Evolutionary conservation across 2,329 filamentous ascomycete species (phyloP), one percentile per base, ranked within the genome.

Genomic region (Phialocephala subalpina): DNA sequence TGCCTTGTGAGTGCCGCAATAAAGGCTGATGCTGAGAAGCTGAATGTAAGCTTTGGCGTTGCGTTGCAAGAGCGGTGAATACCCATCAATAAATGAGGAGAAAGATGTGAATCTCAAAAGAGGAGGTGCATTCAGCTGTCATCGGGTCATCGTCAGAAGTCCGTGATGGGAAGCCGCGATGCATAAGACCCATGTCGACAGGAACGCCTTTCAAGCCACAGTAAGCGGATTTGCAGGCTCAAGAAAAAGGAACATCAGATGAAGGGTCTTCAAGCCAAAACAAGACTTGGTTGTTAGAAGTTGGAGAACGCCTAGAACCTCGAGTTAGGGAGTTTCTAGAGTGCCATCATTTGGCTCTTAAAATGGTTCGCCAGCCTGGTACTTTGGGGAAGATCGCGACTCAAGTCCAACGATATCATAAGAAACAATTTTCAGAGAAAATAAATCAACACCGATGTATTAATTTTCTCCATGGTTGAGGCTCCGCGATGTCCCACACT

Each of bases 81-180:
- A 20, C 7, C 25, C 12, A 27, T 27, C 47, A 52, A 27, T 14
- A 7, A 29, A 52, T 52, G 20, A 29, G 47, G 8, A 12, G 18
- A 52, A 2, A 8, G 2, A 9, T 8, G 22, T 52, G 25, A 29
- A 2, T 29, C 9, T 29, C 22, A 2, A 29, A 6, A n/a, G 14
- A n/a, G 38, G 12, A 52, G n/a, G 47, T 7, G 27, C 29, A 25
- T 57, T 57, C 53, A 57, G 53, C 53, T 16, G 53, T 57, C 53
- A 57, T 14, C 18, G 3, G 27, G 20, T 38, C 53, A 36, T 52
- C 47, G 29, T 33, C 29, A 33, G 29, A 33, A 33, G 29, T 33
- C 29, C 29, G 29, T 11, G 53, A n/a, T 36, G 29, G 25, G 53
- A 36, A 57, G 53, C 20, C 53, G 53, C 33, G 35, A 36, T 57